Conservation (phyloP, 2,329 filamentous ascomycete genomes). For the Phialophora macrospora region DNA sequence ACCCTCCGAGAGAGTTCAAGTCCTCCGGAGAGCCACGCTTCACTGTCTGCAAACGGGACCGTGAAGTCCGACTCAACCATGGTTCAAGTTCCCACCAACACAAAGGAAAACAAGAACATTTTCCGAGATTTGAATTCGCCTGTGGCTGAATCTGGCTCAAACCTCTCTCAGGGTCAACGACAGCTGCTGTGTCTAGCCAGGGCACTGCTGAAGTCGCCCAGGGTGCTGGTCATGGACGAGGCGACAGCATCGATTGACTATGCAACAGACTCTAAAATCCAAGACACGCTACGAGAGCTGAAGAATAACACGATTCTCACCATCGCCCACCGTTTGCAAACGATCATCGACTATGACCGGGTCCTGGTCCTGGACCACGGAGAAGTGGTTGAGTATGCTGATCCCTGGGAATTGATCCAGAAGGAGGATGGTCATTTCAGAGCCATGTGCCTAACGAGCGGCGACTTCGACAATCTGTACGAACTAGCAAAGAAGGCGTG, state of each 20-base stretch:
- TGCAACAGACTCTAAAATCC: conserved; percentile 91
- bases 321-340: conserved; percentile 92
- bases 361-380: conserved; percentile 93
- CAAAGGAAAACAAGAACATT: conserved; percentile 81
- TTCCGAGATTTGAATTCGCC: conserved; percentile 85
- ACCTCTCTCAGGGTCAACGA: conserved; percentile 93
- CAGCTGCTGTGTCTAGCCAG: conserved; percentile 93
- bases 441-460: conserved; percentile 71
- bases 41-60: conserved; percentile 35
- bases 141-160: conserved; percentile 88
- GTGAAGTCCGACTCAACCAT: conserved; percentile 36
- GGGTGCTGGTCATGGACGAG: conserved; percentile 98
- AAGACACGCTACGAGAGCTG: conserved; percentile 92
- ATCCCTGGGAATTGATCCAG: conserved; percentile 80
- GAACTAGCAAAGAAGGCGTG: conserved; percentile 60
- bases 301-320: conserved; percentile 88
- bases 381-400: conserved; percentile 83
- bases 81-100: conserved; percentile 36
- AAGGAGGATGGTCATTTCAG: conserved; percentile 70
- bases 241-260: conserved; percentile 98
- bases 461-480: conserved; percentile 63
- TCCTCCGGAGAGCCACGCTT: conserved; percentile 36
- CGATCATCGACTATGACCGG: conserved; percentile 98
- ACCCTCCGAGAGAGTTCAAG: conserved; percentile 33
- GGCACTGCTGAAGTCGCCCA: conserved; percentile 87